Evolutionary conservation across 768 basidiomycete genomes (phyloP).

Genomic region (Auriscalpium vulgare): DNA sequence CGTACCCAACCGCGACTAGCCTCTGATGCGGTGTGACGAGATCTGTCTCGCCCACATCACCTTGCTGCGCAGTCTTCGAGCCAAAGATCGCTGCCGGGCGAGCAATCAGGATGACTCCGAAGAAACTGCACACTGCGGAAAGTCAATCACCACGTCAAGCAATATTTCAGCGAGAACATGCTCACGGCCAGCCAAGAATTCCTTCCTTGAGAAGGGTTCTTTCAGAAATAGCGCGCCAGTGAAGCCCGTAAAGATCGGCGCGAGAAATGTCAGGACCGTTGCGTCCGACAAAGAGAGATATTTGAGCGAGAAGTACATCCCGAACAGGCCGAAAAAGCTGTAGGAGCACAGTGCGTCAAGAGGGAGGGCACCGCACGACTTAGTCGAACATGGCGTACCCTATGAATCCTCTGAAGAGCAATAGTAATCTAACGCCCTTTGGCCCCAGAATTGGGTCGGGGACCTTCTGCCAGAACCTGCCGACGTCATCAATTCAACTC

Average conservation of each 20-base stretch:
- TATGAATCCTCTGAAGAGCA: slow-evolving; percentile 52
- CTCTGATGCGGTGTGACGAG: slow-evolving; percentile 29
- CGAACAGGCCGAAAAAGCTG: slow-evolving; percentile 68
- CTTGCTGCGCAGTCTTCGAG: slow-evolving; percentile 1
- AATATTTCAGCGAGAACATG: not conserved
- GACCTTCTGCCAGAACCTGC: slow-evolving; percentile 32
- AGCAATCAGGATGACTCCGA: slow-evolving; percentile 77
- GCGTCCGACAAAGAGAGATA: slow-evolving; percentile 76
- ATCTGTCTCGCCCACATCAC: not conserved
- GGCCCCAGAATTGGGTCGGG: slow-evolving; percentile 63
- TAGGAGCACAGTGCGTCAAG: not conserved
- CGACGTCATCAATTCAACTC: too few relatives aligned
- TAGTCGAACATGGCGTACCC: slow-evolving; percentile 34
- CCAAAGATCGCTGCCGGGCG: slow-evolving; percentile 73
- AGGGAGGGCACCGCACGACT: too few relatives aligned
- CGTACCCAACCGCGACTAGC: slow-evolving; percentile 53
- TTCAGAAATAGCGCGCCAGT: slow-evolving; percentile 54
- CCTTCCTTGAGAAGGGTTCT: slow-evolving; percentile 47
- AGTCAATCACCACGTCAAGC: not conserved
- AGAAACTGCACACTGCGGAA: slow-evolving; percentile 48
- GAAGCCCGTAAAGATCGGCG: slow-evolving; percentile 57
- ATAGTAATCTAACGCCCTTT: slow-evolving; percentile 50
- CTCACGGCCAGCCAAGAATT: slow-evolving; percentile 48
- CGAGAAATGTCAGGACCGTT: slow-evolving; percentile 67
- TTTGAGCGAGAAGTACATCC: slow-evolving; percentile 62